These are phyloP conservation scores for Dactylellina cionopaga DNA, from an alignment of 2,329 filamentous ascomycete species.

Conservation along the genomic window DNA sequence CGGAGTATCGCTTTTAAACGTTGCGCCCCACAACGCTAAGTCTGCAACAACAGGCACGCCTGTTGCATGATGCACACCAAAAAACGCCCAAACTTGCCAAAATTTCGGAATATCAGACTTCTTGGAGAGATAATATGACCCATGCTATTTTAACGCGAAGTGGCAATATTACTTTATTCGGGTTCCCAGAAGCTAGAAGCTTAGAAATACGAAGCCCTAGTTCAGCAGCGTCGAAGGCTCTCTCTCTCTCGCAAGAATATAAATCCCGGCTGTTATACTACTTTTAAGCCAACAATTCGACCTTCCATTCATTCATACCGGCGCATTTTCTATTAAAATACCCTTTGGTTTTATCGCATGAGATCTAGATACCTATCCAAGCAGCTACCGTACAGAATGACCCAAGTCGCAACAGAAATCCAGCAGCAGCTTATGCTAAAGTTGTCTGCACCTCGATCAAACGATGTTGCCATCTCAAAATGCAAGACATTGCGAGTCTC, in stretches of 20 bases:
- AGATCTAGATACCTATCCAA: not conserved
- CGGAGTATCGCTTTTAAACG: conserved; percentile 45
- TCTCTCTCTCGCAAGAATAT: too few species aligned
- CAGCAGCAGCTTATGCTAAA: conserved; percentile 42
- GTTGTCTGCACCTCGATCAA: conserved; percentile 10
- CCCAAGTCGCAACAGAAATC: conserved; percentile 38
- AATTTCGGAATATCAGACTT: not conserved
- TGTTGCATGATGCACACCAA: not conserved
- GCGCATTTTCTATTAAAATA: not conserved
- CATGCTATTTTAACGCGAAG: too few species aligned
- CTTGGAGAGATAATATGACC: not conserved
- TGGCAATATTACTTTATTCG: too few species aligned
- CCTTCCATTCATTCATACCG: not conserved
- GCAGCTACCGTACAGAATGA: conserved; percentile 17
- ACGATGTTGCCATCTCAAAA: not conserved
- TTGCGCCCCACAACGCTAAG: conserved; percentile 37
- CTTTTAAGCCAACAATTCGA: not conserved
- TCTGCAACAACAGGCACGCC: conserved; percentile 1
- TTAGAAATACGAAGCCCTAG: too few species aligned
- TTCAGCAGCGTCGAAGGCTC: too few species aligned
- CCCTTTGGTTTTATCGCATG: too few species aligned
- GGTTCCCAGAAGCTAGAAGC: too few species aligned
- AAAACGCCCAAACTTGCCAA: not conserved
- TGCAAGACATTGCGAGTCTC: conserved; percentile 60
- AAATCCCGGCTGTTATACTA: too few species aligned